A percentile compares a stretch with the other conserved stretches of the same genome.
Evolutionary conservation across 495 filamentous ascomycete species (phyloP).

Genomic region (Aspergillus diversus): DNA sequence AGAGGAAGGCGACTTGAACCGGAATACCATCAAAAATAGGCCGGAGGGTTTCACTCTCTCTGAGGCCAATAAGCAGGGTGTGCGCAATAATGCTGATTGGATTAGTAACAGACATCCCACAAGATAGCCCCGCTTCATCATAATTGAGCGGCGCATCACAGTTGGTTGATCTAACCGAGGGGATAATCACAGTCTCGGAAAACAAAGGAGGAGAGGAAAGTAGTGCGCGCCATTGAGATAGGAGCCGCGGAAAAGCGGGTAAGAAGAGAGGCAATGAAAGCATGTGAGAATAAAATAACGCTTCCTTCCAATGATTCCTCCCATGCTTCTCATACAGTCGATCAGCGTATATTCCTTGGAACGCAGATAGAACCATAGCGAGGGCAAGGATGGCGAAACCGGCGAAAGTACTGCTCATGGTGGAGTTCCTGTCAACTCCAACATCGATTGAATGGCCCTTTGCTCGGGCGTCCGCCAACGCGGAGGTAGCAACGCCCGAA

Average conservation of each 20-base stretch:
- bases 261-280: conserved; percentile 73
- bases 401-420: conserved; percentile 56
- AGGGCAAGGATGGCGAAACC: conserved; percentile 84
- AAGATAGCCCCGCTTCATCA: background rate
- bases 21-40: conserved; percentile 56
- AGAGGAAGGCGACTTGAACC: conserved; percentile 70
- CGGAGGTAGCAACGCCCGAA: conserved; percentile 80
- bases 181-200: conserved; percentile 23
- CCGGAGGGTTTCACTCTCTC: conserved; percentile 17
- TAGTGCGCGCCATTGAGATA: conserved; percentile 52
- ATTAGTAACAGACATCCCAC: background rate
- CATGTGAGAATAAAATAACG: conserved; percentile 89
- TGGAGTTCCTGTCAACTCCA: conserved; percentile 17
- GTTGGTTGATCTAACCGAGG: background rate
- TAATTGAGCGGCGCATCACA: background rate
- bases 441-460: conserved; percentile 61
- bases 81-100: background rate
- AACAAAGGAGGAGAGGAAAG: conserved; percentile 48
- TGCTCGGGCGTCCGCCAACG: conserved; percentile 81
- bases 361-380: conserved; percentile 87
- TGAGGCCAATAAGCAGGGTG: conserved; percentile 16
- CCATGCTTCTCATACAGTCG: conserved; percentile 83
- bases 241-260: conserved; percentile 49
- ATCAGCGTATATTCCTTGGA: conserved; percentile 94
- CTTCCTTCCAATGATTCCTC: conserved; percentile 86